Percentiles rank a stretch among this genome's conserved stretches.
Conservation (phyloP, 805 yeast species). For the Yamadazyma laniorum region DNA sequence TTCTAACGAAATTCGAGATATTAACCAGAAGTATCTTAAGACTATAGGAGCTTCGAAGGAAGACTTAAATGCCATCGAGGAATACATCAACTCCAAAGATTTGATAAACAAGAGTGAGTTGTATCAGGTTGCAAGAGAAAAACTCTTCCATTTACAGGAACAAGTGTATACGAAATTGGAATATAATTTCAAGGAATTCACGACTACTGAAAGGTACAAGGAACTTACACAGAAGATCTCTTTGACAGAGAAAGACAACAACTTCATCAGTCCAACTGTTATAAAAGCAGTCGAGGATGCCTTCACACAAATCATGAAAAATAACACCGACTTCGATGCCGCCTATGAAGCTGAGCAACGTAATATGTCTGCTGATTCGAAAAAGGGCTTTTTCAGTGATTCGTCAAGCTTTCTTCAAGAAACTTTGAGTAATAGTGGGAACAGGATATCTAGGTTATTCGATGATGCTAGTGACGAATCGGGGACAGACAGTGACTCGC, state of each 20-base stretch:
- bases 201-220: conserved; percentile 5
- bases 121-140: conserved; percentile 55
- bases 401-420: conserved; percentile 10
- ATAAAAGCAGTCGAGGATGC: conserved; percentile 68
- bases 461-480: conserved; percentile 36
- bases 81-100: conserved; percentile 16
- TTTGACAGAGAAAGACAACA: conserved; percentile 18
- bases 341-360: conserved; percentile 5
- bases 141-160: conserved; percentile 59
- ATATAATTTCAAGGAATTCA: conserved; percentile 21
- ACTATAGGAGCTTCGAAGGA: neutral
- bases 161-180: conserved; percentile 51
- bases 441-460: conserved; percentile 29
- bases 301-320: conserved; percentile 53
- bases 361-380: neutral
- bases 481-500: conserved; percentile 32
- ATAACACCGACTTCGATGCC: conserved; percentile 7
- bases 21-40: conserved; percentile 20
- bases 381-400: conserved; percentile 29
- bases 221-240: conserved; percentile 6
- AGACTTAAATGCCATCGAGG: conserved; percentile 29
- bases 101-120: conserved; percentile 15
- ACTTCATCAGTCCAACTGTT: conserved; percentile 28
- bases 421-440: neutral
- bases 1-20: conserved; percentile 51